phyloP scores from a whole-genome alignment of 306 rosid genomes.

The Herpetospermum pedunculosum region DNA sequence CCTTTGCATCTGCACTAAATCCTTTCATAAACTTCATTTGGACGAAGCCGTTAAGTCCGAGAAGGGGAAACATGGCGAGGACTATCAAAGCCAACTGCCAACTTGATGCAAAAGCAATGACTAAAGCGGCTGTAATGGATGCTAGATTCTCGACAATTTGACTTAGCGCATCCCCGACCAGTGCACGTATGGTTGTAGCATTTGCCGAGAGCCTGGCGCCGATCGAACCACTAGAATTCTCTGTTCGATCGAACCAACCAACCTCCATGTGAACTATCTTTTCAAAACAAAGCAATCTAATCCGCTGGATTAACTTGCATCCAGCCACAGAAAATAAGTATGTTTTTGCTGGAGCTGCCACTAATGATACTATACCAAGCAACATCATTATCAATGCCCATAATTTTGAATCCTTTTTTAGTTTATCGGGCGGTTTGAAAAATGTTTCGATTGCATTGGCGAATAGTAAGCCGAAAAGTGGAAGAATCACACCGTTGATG shows the following conservation, averaged over 20 bases:
- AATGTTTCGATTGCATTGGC: constrained; percentile 39
- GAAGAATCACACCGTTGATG: constrained; percentile 34
- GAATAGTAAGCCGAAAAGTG: constrained; percentile 34
- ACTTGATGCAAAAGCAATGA: constrained; percentile 49
- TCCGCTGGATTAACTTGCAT: constrained; percentile 39
- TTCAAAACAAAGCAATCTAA: constrained; percentile 50
- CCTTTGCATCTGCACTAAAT: constrained; percentile 59
- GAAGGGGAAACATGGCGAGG: constrained; percentile 45
- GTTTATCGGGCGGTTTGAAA: constrained; percentile 43
- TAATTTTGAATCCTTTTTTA: constrained; percentile 41
- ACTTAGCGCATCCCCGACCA: constrained; percentile 68
- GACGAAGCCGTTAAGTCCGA: constrained; percentile 32
- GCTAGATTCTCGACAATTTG: constrained; percentile 43
- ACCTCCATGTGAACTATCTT: constrained; percentile 65
- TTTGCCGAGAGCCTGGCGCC: constrained; percentile 70
- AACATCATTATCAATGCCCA: constrained; percentile 50
- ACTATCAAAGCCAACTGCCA: constrained; percentile 59
- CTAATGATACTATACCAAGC: constrained; percentile 28
- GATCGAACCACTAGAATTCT: constrained; percentile 62
- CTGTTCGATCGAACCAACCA: constrained; percentile 61
- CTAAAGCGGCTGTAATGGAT: constrained; percentile 38
- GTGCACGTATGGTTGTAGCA: constrained; percentile 41
- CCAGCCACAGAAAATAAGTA: constrained; percentile 64
- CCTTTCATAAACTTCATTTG: constrained; percentile 52
- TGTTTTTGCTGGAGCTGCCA: constrained; percentile 30